A percentile compares a stretch with the other conserved stretches of the same genome.
phyloP scores from a whole-genome alignment of 2,329 filamentous ascomycete species.

The Scedosporium minutisporum region DNA sequence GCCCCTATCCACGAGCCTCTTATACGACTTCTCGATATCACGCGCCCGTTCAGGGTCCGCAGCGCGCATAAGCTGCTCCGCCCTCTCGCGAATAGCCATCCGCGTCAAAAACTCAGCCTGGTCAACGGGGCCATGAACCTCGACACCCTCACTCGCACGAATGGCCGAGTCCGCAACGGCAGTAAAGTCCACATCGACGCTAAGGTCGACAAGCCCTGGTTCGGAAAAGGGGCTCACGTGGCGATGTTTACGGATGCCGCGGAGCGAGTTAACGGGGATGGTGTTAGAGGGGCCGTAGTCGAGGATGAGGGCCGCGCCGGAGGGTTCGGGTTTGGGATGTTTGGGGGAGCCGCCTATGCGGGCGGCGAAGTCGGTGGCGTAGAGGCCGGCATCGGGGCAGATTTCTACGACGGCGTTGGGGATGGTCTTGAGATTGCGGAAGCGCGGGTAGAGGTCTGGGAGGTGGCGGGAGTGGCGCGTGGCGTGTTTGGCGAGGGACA shows the following conservation, averaged over 20 bases:
- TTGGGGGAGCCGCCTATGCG: constrained; percentile 65
- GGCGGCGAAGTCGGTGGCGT: constrained; percentile 69
- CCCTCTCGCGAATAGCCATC: constrained; percentile 78
- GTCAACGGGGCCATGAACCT: constrained; percentile 85
- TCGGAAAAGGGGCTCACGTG: constrained; percentile 69
- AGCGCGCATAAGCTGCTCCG: constrained; percentile 52
- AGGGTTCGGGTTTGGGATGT: constrained; percentile 49
- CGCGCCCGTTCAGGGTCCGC: constrained; percentile 37
- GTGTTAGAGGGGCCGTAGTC: constrained; percentile 79
- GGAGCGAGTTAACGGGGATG: constrained; percentile 79
- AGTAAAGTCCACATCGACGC: constrained; percentile 87
- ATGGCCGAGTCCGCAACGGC: constrained; percentile 76
- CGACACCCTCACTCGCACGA: constrained; percentile 65
- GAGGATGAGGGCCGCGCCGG: constrained; percentile 85
- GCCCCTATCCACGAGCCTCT: constrained; percentile 71
- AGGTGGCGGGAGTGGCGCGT: constrained; percentile 81
- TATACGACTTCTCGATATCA: constrained; percentile 66
- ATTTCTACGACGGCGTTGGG: constrained; percentile 73
- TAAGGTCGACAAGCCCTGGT: constrained; percentile 79
- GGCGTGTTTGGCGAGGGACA: constrained; percentile 63
- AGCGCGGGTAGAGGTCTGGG: constrained; percentile 71
- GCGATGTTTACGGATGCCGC: constrained; percentile 73
- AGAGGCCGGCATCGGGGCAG: constrained; percentile 76
- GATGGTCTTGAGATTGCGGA: constrained; percentile 60
- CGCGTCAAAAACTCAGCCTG: constrained; percentile 69